Base-by-base conservation (phyloP, 192 early-diverging fungal species). In the Coemansia sp. region DNA sequence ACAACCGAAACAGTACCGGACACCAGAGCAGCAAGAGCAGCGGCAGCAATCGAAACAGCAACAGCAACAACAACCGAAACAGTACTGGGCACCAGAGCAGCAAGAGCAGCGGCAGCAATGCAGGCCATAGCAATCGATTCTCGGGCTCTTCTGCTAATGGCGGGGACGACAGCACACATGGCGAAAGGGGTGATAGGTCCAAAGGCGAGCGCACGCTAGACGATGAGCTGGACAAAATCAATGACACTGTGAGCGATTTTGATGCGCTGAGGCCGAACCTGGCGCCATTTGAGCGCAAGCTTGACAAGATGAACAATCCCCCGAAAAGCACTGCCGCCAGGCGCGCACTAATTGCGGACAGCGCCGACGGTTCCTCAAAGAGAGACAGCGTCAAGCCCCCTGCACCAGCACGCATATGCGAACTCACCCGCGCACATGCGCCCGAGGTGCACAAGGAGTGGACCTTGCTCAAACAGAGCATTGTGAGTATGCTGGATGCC, bases 401-500 rank as follows among this genome's bases (percentile, higher is more conserved):
- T 1, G 65, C 71, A 6, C 59, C 65, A 0, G 79, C 71, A 13
- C 79, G 54, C 7, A 60, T 82, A 10, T 41, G 48, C 29, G 74
- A 82, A 65, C 65, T 74, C 43, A 59, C 54, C n/a, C 70, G 79
- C 2, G 71, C 79, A 14, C 79, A 82, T 59, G 69, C 73, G 29
- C 79, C 79, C 34, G 50, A 61, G 8, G 63, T 82, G 32, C 70
- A 76, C 46, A 63, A 53, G 11, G 75, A 76, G 53, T 82, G 79
- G 79, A 63, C 67, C 32, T 43, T 73, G 48, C 65, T 82, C 22
- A 76, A 76, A 48, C 61, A 76, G 62, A 66, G 71, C 36, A 70
- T 82, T 32, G 66, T 73, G 32, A 64, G 66, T 17, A 63, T 82
- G 73, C 56, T 82, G 35, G 75, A 82, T 35, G 79, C 75, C 23